Evolutionary conservation across 768 basidiomycete genomes (phyloP).

Genomic region (Lactarius tabidus): DNA sequence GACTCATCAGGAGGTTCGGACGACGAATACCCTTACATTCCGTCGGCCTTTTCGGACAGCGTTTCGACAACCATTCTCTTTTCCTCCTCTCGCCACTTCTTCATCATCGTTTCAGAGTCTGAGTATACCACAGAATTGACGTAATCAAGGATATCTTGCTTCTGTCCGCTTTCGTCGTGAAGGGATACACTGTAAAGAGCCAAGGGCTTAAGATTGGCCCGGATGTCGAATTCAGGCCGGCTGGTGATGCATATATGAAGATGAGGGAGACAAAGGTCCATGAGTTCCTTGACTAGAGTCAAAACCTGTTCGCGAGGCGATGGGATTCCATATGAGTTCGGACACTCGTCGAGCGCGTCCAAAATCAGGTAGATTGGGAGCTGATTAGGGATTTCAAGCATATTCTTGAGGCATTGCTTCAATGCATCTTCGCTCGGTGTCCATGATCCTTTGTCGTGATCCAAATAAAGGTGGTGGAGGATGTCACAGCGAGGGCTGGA

Average conservation of each 20-base stretch:
- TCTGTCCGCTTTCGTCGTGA: background rate
- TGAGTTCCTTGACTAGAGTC: background rate
- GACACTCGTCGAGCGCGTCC: background rate
- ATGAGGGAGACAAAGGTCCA: background rate
- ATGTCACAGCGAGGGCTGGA: background rate
- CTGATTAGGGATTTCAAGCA: background rate
- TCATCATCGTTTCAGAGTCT: background rate
- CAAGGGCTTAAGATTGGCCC: background rate
- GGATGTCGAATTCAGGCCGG: background rate
- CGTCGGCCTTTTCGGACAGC: background rate
- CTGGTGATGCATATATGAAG: background rate
- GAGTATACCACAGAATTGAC: background rate
- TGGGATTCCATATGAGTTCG: background rate
- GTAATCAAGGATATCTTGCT: background rate
- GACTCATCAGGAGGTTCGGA: background rate
- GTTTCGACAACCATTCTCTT: background rate
- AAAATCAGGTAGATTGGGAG: background rate
- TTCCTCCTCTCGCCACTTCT: background rate
- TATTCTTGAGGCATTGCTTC: background rate
- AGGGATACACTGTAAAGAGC: background rate
- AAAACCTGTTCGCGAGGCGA: background rate
- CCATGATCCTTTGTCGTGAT: background rate
- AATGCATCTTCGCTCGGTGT: background rate
- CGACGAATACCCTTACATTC: background rate
- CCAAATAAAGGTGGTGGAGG: background rate